Percentiles rank a stretch among this genome's conserved stretches.
Conservation (phyloP, 805 yeast species). For the Kluyveromyces wickerhamii region DNA sequence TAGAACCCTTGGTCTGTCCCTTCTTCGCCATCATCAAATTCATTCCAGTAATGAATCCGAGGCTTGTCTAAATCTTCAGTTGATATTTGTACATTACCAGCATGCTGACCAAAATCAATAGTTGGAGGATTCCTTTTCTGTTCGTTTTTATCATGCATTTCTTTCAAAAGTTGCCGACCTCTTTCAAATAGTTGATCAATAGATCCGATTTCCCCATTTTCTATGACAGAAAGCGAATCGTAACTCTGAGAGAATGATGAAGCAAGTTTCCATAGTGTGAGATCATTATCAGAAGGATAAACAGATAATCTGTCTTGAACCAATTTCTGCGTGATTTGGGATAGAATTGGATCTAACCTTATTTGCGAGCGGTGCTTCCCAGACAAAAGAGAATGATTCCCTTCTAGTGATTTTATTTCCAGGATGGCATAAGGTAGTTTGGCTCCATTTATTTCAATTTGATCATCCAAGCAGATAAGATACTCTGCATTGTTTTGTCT, state of each 20-base stretch:
- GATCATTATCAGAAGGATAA: conserved; percentile 13
- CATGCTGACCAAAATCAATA: neutral
- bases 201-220: neutral
- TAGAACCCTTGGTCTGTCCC: conserved; percentile 11
- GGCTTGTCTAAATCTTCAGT: conserved; percentile 6
- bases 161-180: neutral
- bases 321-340: conserved; percentile 9
- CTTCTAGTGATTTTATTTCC: conserved; percentile 11
- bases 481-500: conserved; percentile 9
- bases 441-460: conserved; percentile 11
- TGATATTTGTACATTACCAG: neutral
- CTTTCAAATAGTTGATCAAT: conserved; percentile 1
- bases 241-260: neutral
- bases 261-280: conserved; percentile 20
- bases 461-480: conserved; percentile 21
- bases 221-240: neutral
- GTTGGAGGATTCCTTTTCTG: neutral
- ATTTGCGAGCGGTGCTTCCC: neutral
- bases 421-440: conserved; percentile 18
- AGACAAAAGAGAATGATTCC: neutral
- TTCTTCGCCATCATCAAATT: conserved; percentile 27
- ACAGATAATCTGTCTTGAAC: conserved; percentile 18
- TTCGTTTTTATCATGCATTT: neutral
- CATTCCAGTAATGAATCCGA: conserved; percentile 27
- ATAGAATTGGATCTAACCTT: neutral